Base-by-base conservation (phyloP, 2,329 filamentous ascomycete species). In the Penicillium sp. region DNA sequence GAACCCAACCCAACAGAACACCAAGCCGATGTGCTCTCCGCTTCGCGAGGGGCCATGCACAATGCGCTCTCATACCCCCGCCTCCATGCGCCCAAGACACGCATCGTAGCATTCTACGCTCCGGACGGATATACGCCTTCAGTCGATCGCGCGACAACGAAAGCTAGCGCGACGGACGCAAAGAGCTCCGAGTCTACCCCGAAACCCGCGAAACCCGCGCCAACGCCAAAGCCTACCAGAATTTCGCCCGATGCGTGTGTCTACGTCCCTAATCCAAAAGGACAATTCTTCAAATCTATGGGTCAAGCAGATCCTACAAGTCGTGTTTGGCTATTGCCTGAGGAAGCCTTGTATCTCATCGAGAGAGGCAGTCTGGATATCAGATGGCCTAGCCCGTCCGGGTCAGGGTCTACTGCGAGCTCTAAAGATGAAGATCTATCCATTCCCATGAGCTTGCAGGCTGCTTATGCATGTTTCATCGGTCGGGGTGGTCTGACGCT, bases 291-390 rank as follows among this genome's bases (percentile, higher is more conserved):
- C 66, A 82, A 83, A 62, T 86, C 82, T n/a, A 84, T 92, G 67
- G 93, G 93, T 0, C 81, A 83, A 47, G 80, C 81, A 1, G 80
- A 83, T 49, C 80, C 78, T 3, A 78, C 77, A 52, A 80, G 84
- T 27, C 82, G 80, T 54, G 73, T 91, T 34, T 96, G 91, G 91
- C 66, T 99, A 42, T 69, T 95, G 33, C 92, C 92, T 0, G 93
- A 99, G 66, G 93, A 99, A 70, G 88, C 90, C 5, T 76, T 99
- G 45, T 96, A 90, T 63, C 70, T 96, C 55, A 77, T 97, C 8
- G 93, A 99, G 74, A 77, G 93, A 61, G 93, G 92, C 0, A 90
- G 82, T 39, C 63, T 97, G 62, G 89, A 97, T 68, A 79, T 96
- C 34, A 85, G 90, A 76, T 96, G 89, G 88, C 89, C 89, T 2